Evolutionary conservation across 2,329 filamentous ascomycete genomes (phyloP).

Genomic region (Sclerotinia subarctica): DNA sequence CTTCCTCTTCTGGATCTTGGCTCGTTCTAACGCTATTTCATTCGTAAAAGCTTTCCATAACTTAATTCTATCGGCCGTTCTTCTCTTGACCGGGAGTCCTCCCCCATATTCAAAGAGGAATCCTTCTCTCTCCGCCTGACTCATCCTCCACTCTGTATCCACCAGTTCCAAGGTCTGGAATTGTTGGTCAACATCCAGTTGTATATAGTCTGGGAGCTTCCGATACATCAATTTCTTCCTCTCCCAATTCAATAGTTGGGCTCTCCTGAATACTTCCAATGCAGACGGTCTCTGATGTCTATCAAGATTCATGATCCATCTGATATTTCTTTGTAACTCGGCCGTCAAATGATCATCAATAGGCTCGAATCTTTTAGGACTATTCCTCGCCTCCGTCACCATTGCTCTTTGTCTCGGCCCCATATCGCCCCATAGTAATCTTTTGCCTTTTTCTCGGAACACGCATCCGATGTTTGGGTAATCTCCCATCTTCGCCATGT

Average conservation of each 20-base stretch:
- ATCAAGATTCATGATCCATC: background rate
- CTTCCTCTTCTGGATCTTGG: background rate
- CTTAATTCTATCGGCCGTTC: background rate
- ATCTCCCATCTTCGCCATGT: background rate
- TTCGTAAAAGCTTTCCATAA: background rate
- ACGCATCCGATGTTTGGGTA: background rate
- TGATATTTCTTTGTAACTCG: background rate
- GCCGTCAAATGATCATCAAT: slow-evolving; percentile 6
- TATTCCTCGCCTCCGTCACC: background rate
- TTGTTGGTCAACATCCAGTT: background rate
- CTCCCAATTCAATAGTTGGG: background rate
- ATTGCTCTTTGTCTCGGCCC: background rate
- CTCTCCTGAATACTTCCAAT: background rate
- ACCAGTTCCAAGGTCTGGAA: background rate
- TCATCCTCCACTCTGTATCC: background rate
- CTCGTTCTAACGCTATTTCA: background rate
- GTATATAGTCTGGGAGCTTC: background rate
- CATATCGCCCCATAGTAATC: background rate
- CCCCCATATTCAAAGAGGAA: background rate
- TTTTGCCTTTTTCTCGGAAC: background rate
- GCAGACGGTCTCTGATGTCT: background rate
- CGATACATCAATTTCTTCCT: slow-evolving; percentile 9
- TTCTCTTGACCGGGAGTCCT: background rate
- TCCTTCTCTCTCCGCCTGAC: background rate
- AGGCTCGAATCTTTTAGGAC: background rate